Evolutionary conservation across 2,329 filamentous ascomycete species (phyloP).

Genomic region (Venturia carpophila): DNA sequence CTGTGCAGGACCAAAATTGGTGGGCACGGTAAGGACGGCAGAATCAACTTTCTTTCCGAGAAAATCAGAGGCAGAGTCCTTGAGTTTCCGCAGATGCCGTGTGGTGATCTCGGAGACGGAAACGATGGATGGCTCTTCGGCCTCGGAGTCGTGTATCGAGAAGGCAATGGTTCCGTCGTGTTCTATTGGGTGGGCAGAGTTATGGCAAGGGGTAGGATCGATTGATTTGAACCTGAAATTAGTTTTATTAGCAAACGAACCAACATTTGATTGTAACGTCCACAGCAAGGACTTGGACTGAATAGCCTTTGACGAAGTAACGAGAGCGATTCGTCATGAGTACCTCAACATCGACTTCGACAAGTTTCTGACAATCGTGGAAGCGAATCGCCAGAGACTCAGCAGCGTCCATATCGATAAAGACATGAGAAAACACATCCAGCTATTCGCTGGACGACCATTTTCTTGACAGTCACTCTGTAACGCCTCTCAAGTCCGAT

Average conservation of each 20-base stretch:
- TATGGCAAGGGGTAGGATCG: constrained; percentile 90
- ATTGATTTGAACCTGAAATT: constrained; percentile 71
- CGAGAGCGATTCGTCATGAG: background rate
- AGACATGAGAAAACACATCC: background rate
- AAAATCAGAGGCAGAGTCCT: constrained; percentile 79
- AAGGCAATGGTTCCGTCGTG: constrained; percentile 67
- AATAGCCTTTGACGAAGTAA: background rate
- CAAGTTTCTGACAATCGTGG: background rate
- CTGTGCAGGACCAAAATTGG: constrained; percentile 84
- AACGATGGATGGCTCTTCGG: constrained; percentile 53
- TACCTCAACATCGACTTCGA: background rate
- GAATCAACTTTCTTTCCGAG: constrained; percentile 88
- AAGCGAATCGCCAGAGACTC: background rate
- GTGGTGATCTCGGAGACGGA: constrained; percentile 74
- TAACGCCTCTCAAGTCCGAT: background rate
- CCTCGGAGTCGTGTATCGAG: constrained; percentile 65
- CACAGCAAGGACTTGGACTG: background rate
- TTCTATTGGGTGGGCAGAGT: constrained; percentile 82
- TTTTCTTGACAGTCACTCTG: background rate
- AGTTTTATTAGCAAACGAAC: constrained; percentile 23
- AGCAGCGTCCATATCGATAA: background rate
- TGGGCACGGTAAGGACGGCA: constrained; percentile 90
- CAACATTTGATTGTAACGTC: too few relatives aligned
- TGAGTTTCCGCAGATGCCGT: constrained; percentile 74
- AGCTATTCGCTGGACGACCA: background rate